These are phyloP conservation scores for Hydrangea macrophylla DNA, from an alignment of 148 eudicot species.

Conservation along the genomic window DNA sequence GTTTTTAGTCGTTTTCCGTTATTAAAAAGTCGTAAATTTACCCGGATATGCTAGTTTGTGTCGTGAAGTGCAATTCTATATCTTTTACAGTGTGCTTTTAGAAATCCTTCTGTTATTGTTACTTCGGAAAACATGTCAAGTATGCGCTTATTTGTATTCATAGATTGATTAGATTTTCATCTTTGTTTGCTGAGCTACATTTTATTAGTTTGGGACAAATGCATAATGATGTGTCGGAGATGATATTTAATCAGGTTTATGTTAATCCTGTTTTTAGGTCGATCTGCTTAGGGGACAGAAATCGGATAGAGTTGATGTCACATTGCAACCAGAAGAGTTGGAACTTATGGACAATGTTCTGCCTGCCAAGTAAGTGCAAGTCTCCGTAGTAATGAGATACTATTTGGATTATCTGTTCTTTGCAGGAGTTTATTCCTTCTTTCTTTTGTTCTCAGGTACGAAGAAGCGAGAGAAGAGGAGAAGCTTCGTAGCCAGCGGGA, in stretches of 20 bases:
- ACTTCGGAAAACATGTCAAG: too few species aligned
- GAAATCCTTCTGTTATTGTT: too few species aligned
- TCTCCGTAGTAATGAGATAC: background rate
- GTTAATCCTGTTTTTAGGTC: conserved; percentile 39
- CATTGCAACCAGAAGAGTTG: conserved; percentile 81
- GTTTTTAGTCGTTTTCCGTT: too few species aligned
- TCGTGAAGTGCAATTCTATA: too few species aligned
- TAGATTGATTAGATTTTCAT: too few species aligned
- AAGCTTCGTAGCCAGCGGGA: conserved; percentile 79
- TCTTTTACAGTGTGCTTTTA: too few species aligned
- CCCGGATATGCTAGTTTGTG: too few species aligned
- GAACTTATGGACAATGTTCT: conserved; percentile 81
- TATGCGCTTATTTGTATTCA: too few species aligned
- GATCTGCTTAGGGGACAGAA: conserved; percentile 91
- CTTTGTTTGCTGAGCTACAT: too few species aligned
- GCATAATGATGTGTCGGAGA: background rate
- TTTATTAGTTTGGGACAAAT: background rate
- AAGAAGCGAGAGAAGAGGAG: conserved; percentile 96
- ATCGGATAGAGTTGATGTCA: conserved; percentile 82
- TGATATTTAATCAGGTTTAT: background rate
- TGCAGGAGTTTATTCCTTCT: background rate
- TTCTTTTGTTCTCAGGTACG: conserved; percentile 48
- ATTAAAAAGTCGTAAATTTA: too few species aligned
- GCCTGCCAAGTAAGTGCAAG: conserved; percentile 72
- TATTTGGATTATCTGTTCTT: background rate